Evolutionary conservation across 345 rosid genomes (phyloP).

Genomic region (Euclidium syriacum): DNA sequence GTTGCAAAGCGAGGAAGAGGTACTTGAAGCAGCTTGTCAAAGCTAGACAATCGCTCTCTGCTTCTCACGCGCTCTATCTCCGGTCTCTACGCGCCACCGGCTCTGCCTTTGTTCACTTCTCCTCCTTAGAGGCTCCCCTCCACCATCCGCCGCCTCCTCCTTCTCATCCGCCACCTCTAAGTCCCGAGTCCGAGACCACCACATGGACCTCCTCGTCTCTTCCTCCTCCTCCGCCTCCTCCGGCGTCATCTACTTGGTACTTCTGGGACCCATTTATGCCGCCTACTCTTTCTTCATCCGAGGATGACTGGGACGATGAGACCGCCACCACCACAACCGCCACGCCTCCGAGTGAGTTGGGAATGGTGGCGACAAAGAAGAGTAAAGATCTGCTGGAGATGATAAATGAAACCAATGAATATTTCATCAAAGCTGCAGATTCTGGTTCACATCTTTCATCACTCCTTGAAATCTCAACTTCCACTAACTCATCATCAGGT

Average conservation of each 20-base stretch:
- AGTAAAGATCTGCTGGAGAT: constrained; percentile 82
- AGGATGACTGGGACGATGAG: constrained; percentile 77
- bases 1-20: constrained; percentile 84
- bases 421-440: constrained; percentile 76
- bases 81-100: constrained; percentile 84
- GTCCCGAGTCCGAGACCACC: constrained; percentile 79
- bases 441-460: constrained; percentile 63
- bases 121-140: constrained; percentile 55
- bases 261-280: constrained; percentile 89
- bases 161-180: constrained; percentile 30
- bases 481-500: too few relatives aligned
- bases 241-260: constrained; percentile 71
- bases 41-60: constrained; percentile 78
- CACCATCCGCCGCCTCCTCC: constrained; percentile 38
- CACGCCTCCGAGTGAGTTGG: constrained; percentile 49
- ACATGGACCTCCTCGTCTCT: constrained; percentile 41
- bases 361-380: constrained; percentile 74
- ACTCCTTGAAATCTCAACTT: constrained; percentile 58
- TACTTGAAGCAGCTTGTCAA: constrained; percentile 79
- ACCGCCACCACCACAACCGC: constrained; percentile 29
- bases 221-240: constrained; percentile 72
- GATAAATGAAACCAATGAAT: constrained; percentile 84
- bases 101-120: constrained; percentile 70
- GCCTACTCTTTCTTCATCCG: constrained; percentile 45
- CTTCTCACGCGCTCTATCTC: constrained; percentile 79